These are phyloP conservation scores for Ophiostoma tasmaniense DNA, from an alignment of 2,329 filamentous ascomycete genomes.

Conservation along the genomic window DNA sequence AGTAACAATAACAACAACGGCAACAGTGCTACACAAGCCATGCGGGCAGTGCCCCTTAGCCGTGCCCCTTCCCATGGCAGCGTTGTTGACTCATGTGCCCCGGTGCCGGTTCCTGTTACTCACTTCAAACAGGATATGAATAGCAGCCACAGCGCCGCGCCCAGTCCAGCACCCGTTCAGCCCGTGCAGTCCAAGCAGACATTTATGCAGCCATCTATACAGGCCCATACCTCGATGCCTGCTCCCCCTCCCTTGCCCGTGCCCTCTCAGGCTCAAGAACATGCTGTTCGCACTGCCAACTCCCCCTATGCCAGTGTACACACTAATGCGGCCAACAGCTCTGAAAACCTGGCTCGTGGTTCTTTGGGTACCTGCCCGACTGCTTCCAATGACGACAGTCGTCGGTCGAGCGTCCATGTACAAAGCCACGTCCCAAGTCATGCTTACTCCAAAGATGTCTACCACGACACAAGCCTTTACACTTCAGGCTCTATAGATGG, in stretches of 20 bases:
- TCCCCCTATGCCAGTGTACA: background rate
- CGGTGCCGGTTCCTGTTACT: background rate
- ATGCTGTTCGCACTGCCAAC: background rate
- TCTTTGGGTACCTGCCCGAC: background rate
- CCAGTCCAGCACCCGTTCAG: slow-evolving; percentile 5
- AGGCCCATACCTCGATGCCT: background rate
- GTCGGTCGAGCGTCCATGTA: background rate
- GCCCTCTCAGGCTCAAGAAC: background rate
- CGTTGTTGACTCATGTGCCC: background rate
- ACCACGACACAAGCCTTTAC: background rate
- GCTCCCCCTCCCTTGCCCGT: background rate
- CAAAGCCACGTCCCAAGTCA: background rate
- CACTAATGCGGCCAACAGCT: background rate
- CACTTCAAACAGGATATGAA: slow-evolving; percentile 1
- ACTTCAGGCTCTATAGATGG: background rate
- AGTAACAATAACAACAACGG: background rate
- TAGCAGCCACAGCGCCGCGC: background rate
- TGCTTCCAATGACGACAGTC: background rate
- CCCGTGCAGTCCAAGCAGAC: background rate
- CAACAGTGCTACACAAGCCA: background rate
- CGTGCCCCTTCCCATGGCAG: background rate
- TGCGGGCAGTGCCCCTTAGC: background rate
- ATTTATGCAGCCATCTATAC: background rate
- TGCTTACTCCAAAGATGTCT: background rate
- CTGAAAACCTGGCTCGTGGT: background rate